Conservation (phyloP, 305 asterid genomes). For the Fraxinus greggii region DNA sequence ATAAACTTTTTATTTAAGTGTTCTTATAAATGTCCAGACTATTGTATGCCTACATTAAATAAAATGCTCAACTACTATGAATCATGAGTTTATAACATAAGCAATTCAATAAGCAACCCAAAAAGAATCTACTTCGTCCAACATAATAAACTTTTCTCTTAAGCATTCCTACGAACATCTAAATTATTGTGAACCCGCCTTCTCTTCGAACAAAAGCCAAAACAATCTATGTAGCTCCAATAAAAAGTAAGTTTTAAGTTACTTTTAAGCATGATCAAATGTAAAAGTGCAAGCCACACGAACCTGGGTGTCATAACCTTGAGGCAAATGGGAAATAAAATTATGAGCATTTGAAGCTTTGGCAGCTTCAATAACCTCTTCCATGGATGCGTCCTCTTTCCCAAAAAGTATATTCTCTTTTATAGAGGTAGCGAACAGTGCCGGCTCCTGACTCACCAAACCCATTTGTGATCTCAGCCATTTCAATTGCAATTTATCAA, state of each 20-base stretch:
- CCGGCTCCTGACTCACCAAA: conserved; percentile 39
- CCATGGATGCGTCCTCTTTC: conserved; percentile 75
- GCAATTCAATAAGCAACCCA: not conserved
- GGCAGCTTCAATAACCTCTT: conserved; percentile 79
- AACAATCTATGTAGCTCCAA: not conserved
- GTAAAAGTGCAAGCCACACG: not conserved
- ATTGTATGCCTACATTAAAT: too few species aligned
- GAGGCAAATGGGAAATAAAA: conserved; percentile 81
- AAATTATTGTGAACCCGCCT: not conserved
- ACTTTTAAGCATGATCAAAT: not conserved
- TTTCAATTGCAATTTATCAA: not conserved
- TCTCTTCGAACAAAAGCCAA: not conserved
- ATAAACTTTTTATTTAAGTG: too few species aligned
- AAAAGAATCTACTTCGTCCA: too few species aligned
- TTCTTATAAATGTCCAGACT: too few species aligned
- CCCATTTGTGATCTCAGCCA: not conserved
- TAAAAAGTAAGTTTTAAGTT: not conserved
- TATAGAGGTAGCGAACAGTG: conserved; percentile 81
- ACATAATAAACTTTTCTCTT: not conserved
- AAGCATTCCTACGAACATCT: not conserved
- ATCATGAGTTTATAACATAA: too few species aligned
- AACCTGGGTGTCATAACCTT: conserved; percentile 93
- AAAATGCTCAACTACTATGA: too few species aligned
- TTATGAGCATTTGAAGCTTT: conserved; percentile 92
- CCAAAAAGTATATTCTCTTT: conserved; percentile 89